Evolutionary conservation across 208 protist species (phyloP), one percentile per base, ranked within the genome.

Genomic region (Crithidia brevicula): DNA sequence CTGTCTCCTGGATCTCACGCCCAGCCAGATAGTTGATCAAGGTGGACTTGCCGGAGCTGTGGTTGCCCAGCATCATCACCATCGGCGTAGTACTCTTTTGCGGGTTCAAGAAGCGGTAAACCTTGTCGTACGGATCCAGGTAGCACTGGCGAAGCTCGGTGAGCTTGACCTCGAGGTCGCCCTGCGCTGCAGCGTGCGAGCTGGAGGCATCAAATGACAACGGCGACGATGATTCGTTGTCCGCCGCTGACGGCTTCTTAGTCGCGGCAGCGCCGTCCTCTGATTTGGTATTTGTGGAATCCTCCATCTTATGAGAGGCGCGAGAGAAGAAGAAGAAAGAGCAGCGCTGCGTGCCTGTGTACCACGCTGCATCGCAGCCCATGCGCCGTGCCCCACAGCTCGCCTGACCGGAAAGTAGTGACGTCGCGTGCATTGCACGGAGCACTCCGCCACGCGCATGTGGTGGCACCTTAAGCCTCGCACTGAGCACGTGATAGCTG

Each of bases 61-160:
- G 94, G 65, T 97, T 98, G 15, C 94, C 94, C 4, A 98, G 77
- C 34, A 98, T 64, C 51, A 98, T 77, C 60, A 98, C 89, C 85
- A 95, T 95, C 9, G 94, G 91, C 0, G 65, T 82, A 4, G 75
- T 85, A 52, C 68, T 77, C 42, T 85, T 84, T 43, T 78, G 75
- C 3, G 77, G 69, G 45, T 81, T 74, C 46, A 82, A 69, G 25
- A 76, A 76, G 40, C 43, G 70, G 36, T 76, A 76, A 10, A 76
- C 51, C 25, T 30, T 40, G 43, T 76, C 70, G 56, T 69, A 76
- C 0, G 77, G 77, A 25, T 76, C 66, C 33, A 89, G 65, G n/a
- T 71, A 71, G 1, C 43, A 53, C 18, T 60, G 42, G 40, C 73
- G 82, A 20, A 92, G 49, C 15, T 54, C 27, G 7, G 33, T 52